phyloP scores from a whole-genome alignment of 805 yeast genomes.

The Kuraishia ogatae region DNA sequence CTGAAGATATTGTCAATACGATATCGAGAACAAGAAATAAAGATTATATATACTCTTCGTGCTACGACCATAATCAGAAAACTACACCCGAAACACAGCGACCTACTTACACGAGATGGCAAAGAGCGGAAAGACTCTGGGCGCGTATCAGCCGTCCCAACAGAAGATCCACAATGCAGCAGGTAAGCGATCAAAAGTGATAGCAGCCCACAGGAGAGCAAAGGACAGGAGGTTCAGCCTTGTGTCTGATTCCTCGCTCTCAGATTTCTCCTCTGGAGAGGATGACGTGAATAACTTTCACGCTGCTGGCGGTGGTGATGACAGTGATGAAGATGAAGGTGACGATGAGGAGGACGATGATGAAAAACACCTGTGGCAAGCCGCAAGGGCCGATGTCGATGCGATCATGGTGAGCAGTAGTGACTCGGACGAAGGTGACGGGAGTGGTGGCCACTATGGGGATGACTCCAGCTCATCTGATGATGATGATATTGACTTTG shows the following conservation, averaged over 20 bases:
- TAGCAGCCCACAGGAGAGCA: constrained; percentile 1
- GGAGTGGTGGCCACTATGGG: constrained; percentile 22
- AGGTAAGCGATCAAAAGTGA: not conserved
- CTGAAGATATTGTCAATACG: not conserved
- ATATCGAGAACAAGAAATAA: not conserved
- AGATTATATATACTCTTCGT: not conserved
- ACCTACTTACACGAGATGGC: not conserved
- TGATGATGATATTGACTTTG: constrained; percentile 66
- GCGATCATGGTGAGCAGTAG: constrained; percentile 17
- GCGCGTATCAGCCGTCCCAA: not conserved
- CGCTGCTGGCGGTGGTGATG: not conserved
- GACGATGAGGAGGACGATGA: constrained; percentile 18
- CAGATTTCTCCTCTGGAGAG: constrained; percentile 7
- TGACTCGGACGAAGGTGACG: constrained; percentile 25
- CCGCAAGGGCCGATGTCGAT: constrained; percentile 13
- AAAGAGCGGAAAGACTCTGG: not conserved
- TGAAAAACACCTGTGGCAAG: constrained; percentile 18
- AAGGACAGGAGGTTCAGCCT: constrained; percentile 12
- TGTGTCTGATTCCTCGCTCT: constrained; percentile 10
- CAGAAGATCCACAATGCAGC: not conserved
- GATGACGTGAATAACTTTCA: constrained; percentile 8
- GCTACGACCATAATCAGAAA: not conserved
- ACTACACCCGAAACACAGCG: not conserved
- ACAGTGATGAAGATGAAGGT: constrained; percentile 15
- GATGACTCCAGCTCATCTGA: constrained; percentile 39